Evolutionary conservation across 2,329 filamentous ascomycete genomes (phyloP).

Genomic region (Cladosporium sp.): DNA sequence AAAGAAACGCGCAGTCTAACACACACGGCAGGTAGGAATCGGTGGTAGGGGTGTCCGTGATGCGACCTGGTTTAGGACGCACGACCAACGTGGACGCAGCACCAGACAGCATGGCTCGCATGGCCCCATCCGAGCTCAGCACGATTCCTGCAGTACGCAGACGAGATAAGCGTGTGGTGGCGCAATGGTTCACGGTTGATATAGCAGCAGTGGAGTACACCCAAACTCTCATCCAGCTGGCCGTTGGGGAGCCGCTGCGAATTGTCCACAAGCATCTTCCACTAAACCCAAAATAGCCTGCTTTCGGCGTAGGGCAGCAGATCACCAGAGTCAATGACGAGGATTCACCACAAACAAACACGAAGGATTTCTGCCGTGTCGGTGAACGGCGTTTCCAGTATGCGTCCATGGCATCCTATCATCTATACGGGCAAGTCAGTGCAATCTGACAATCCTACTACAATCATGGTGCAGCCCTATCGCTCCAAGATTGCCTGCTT

Average conservation of each 20-base stretch:
- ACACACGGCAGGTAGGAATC: slow-evolving; percentile 1
- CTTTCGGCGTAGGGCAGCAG: neutral
- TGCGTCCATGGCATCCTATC: neutral
- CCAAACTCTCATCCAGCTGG: slow-evolving; percentile 5
- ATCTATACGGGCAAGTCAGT: neutral
- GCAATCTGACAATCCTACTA: neutral
- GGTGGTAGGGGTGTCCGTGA: slow-evolving; percentile 17
- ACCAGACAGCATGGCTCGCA: slow-evolving; percentile 11
- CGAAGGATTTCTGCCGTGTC: neutral
- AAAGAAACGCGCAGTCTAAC: neutral
- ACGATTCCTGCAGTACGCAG: neutral
- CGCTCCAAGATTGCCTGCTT: neutral
- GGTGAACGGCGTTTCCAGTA: neutral
- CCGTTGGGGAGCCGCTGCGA: slow-evolving; percentile 21
- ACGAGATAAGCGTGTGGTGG: neutral
- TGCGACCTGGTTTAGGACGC: slow-evolving; percentile 6
- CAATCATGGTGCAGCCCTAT: neutral
- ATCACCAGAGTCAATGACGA: slow-evolving; percentile 16
- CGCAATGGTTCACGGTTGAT: slow-evolving; percentile 4
- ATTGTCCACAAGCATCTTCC: neutral
- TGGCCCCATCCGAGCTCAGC: slow-evolving; percentile 1
- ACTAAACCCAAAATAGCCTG: neutral
- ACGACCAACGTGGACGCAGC: slow-evolving; percentile 5
- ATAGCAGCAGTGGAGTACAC: slow-evolving; percentile 15
- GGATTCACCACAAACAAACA: slow-evolving; percentile 2